A percentile compares a stretch with the other conserved stretches of the same genome.
Conservation (phyloP, 257 asterid species). For the Mitragyna speciosa region DNA sequence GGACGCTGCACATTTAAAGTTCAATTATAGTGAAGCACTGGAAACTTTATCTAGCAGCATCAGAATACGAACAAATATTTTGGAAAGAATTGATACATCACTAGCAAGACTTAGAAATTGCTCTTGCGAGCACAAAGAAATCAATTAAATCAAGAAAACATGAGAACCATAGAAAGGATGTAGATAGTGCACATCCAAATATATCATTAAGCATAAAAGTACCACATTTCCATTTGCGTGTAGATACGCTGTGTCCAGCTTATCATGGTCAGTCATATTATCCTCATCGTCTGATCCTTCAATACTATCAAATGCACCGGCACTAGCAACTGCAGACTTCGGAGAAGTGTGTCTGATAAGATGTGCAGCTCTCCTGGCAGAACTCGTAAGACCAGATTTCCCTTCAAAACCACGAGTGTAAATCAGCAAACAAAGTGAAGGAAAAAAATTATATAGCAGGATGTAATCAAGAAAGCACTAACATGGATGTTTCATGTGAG, state of each 20-base stretch:
- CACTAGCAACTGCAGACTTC: constrained; percentile 85
- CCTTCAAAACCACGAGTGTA: constrained; percentile 30
- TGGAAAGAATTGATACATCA: not conserved
- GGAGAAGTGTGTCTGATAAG: constrained; percentile 78
- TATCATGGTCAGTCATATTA: constrained; percentile 46
- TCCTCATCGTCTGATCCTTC: constrained; percentile 98
- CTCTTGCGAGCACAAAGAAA: not conserved
- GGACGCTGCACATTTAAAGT: constrained; percentile 31
- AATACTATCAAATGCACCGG: constrained; percentile 87
- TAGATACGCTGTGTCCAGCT: constrained; percentile 56
- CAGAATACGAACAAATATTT: too few species aligned
- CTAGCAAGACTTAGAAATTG: not conserved
- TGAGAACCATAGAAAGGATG: not conserved
- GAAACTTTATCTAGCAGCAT: not conserved
- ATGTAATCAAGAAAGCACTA: not conserved
- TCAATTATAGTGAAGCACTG: not conserved
- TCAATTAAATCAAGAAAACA: not conserved
- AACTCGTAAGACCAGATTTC: constrained; percentile 34
- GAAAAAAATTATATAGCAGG: not conserved
- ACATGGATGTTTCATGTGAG: not conserved
- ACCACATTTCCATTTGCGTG: constrained; percentile 75
- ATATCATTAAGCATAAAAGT: constrained; percentile 15
- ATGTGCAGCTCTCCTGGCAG: constrained; percentile 53
- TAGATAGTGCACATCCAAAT: not conserved
- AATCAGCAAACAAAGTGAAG: constrained; percentile 7